Evolutionary conservation across 1,284 basidiomycete genomes (phyloP), one percentile per base, ranked within the genome.

Genomic region (Tilletia setariae): DNA sequence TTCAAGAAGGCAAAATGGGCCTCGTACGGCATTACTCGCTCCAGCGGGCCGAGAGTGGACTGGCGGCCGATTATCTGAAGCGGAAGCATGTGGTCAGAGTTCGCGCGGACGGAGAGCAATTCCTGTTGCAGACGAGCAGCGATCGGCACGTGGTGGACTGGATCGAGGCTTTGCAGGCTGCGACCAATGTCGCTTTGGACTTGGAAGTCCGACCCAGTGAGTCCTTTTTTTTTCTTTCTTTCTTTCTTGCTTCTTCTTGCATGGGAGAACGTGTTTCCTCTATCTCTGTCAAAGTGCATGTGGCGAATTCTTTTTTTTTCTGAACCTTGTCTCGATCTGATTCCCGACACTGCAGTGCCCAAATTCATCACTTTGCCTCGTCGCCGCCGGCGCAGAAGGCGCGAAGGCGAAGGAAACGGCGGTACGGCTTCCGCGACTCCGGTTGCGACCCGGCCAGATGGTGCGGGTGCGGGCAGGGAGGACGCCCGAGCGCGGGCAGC

Each of bases 161-260:
- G 93, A 95, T 98, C 76, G 95, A 98, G 89, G 94, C 89, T 15
- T 86, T 98, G 67, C 94, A 98, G 85, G 91, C 94, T 47, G 91
- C 92, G 1, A 90, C 92, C n/a, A 96, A 96, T 82, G 89, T 98
- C 62, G 87, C 93, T 1, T 85, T 94, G 67, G 96, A 98, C 83
- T 84, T 98, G 70, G 96, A 98, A 79, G 89, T 89, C 63, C 87
- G 95, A 62, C 87, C 88, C 19, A 79, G 68, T 69, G 65, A 49
- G 64, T 66, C 43, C 6, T 21, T 42, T n/a, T 49, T 15, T n/a
- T 13, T 46, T n/a, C 35, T 67, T 32, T 25, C 61, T n/a, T 15
- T 46, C 25, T n/a, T 8, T 64, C 35, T 19, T 21, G 25, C 43
- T 21, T 61, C n/a, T n/a, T n/a, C n/a, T 25, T 19, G 53, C 46